A percentile compares a stretch with the other conserved stretches of the same genome.
Conservation (phyloP, 139 green algal species). For the Closterium sp. region DNA sequence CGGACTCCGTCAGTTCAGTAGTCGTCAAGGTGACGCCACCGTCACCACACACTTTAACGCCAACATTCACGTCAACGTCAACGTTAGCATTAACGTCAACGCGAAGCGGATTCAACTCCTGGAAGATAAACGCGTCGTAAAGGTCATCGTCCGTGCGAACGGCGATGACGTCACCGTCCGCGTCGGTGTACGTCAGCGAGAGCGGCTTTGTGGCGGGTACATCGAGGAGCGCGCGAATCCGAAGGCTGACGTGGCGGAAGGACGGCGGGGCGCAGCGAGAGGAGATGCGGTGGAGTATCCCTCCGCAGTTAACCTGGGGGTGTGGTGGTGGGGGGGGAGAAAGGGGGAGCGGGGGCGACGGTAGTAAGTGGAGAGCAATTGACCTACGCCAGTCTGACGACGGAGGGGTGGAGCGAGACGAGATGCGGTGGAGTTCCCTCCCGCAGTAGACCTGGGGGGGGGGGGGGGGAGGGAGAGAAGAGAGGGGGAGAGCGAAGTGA, state of each 20-base stretch:
- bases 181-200: background rate
- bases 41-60: background rate
- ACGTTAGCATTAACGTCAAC: background rate
- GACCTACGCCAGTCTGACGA: no score
- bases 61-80: background rate
- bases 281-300: background rate
- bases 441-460: no score
- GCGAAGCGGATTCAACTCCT: background rate
- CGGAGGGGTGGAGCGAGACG: background rate
- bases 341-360: background rate
- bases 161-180: background rate
- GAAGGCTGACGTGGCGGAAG: background rate
- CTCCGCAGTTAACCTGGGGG: background rate
- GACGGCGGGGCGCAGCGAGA: background rate
- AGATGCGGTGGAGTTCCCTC: background rate
- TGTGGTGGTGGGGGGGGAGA: background rate
- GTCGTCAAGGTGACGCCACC: background rate
- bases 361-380: no score
- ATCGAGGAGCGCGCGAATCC: background rate
- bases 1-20: background rate
- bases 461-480: no score
- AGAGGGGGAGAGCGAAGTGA: background rate
- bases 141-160: background rate
- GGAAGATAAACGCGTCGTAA: background rate
- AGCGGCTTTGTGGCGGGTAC: background rate